Percentiles rank a stretch among this genome's conserved stretches.
Evolutionary conservation across 1,284 basidiomycete genomes (phyloP).

Genomic region (Salmacisia buchloeana): DNA sequence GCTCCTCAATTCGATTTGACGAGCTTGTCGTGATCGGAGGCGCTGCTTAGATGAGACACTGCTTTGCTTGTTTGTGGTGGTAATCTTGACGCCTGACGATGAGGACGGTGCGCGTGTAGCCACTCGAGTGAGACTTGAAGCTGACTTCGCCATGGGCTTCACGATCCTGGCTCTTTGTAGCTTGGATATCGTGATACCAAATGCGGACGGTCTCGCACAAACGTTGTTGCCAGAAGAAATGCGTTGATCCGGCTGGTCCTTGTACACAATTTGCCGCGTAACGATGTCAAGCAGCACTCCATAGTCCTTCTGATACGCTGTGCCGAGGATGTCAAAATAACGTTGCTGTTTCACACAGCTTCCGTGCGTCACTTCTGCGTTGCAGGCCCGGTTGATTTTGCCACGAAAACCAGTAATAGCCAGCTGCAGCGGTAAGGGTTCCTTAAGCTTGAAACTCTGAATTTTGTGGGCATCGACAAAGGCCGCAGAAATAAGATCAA

Average conservation of each 20-base stretch:
- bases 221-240: not conserved
- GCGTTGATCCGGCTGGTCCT: not conserved
- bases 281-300: not conserved
- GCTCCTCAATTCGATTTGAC: too few species aligned
- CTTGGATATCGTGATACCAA: not conserved
- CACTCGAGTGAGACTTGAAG: too few species aligned
- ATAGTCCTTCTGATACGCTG: not conserved
- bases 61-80: not conserved
- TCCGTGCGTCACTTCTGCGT: not conserved
- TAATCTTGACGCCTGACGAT: not conserved
- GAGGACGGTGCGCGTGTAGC: not conserved
- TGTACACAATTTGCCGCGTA: not conserved
- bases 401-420: not conserved
- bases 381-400: not conserved
- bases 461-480: conserved; percentile 1
- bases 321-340: conserved; percentile 3
- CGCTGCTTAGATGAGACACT: not conserved
- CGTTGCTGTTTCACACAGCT: not conserved
- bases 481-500: not conserved
- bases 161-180: not conserved
- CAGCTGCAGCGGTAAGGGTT: not conserved
- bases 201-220: not conserved
- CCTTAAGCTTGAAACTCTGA: not conserved
- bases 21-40: not conserved
- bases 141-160: not conserved